Conservation (phyloP, 768 basidiomycete species). For the Lactarius sanguifluus region DNA sequence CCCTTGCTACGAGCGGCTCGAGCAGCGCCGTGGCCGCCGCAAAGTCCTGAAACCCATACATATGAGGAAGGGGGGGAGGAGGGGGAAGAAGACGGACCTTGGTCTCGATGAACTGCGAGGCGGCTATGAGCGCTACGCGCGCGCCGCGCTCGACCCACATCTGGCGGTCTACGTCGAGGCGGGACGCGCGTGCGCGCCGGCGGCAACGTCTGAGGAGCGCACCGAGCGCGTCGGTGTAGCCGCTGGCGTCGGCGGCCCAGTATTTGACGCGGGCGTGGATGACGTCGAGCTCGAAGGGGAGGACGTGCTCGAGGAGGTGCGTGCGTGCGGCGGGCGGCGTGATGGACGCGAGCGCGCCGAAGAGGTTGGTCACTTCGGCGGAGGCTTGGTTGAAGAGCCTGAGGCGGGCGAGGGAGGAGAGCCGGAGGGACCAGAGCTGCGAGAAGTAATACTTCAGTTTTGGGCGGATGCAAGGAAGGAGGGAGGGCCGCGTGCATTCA, state of each 20-base stretch:
- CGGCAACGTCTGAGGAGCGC: constrained; percentile 65
- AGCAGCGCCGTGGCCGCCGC: constrained; percentile 66
- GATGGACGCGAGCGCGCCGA: constrained; percentile 62
- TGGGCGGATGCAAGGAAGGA: not conserved
- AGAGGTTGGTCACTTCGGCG: constrained; percentile 80
- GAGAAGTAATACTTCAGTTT: not conserved
- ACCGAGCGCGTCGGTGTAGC: constrained; percentile 72
- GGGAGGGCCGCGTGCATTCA: constrained; percentile 53
- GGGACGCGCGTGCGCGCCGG: constrained; percentile 42
- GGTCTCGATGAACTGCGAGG: constrained; percentile 82
- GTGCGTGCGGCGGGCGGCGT: constrained; percentile 51
- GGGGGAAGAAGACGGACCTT: constrained; percentile 54
- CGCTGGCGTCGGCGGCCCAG: constrained; percentile 80
- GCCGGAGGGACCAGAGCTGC: constrained; percentile 82
- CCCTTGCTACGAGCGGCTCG: constrained; percentile 55
- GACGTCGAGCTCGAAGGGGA: constrained; percentile 60
- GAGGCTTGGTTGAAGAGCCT: constrained; percentile 86
- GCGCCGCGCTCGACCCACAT: constrained; percentile 88
- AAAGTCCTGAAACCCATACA: constrained; percentile 51
- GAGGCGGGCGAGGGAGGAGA: constrained; percentile 74
- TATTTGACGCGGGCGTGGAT: constrained; percentile 74
- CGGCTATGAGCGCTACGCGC: constrained; percentile 73
- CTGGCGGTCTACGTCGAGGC: constrained; percentile 27
- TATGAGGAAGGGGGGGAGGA: not conserved
- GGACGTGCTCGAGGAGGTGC: constrained; percentile 59